phyloP scores from a whole-genome alignment of 2,329 filamentous ascomycete genomes.

The Botrytis byssoidea region DNA sequence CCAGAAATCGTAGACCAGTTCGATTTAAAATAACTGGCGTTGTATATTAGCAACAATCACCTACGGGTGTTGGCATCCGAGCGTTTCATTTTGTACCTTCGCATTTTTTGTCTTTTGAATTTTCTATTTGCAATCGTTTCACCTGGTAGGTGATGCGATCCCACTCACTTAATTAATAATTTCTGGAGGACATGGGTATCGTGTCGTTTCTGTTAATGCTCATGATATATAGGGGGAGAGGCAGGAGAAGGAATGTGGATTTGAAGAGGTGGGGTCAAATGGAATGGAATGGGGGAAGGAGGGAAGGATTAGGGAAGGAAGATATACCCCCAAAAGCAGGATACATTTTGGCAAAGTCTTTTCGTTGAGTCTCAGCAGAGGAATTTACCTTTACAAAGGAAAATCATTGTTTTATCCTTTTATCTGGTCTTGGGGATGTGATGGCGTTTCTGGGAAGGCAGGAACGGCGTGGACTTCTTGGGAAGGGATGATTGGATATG shows the following conservation, averaged over 20 bases:
- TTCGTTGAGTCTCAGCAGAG: neutral
- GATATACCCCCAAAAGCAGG: neutral
- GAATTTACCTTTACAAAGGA: neutral
- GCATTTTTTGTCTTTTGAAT: neutral
- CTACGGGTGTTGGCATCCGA: neutral
- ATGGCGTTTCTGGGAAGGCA: neutral
- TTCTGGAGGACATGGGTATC: neutral
- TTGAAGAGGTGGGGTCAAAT: neutral
- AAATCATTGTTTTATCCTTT: neutral
- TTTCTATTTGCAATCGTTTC: neutral
- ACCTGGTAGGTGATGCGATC: neutral
- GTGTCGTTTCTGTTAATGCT: constrained; percentile 27
- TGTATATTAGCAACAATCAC: neutral
- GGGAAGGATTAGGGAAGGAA: neutral
- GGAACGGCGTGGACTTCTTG: neutral
- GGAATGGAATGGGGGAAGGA: neutral
- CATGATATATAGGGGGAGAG: constrained; percentile 24
- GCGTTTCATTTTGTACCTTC: neutral
- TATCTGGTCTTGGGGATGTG: neutral
- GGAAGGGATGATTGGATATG: neutral
- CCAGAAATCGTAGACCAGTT: neutral
- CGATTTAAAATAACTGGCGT: neutral
- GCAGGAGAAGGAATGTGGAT: neutral
- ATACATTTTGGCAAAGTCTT: neutral
- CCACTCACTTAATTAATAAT: constrained; percentile 12